These are phyloP conservation scores for Coemansia sp. DNA, from an alignment of 192 early-diverging fungal species.

Conservation along the genomic window DNA sequence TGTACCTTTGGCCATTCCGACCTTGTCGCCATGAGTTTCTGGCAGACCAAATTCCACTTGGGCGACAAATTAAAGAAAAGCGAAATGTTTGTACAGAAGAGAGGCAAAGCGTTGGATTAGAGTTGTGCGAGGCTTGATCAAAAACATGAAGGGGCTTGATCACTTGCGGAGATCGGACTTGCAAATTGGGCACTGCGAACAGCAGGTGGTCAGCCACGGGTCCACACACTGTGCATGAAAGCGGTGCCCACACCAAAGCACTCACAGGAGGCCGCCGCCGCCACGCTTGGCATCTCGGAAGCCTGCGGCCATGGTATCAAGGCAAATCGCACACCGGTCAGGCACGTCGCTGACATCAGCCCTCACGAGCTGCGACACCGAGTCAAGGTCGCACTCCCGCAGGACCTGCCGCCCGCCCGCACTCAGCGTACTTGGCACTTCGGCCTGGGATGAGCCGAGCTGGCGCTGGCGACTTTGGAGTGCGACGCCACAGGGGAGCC, in stretches of 20 bases:
- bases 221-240: conserved; percentile 51
- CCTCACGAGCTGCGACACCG: conserved; percentile 15
- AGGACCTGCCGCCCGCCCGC: neutral
- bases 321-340: conserved; percentile 32
- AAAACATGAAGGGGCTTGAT: neutral
- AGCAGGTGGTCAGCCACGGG: conserved; percentile 41
- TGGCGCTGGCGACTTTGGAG: neutral
- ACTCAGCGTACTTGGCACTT: neutral
- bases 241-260: conserved; percentile 32
- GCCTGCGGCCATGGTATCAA: conserved; percentile 9
- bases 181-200: conserved; percentile 44
- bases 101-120: neutral
- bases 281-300: neutral
- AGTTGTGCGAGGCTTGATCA: no score
- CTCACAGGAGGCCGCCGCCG: conserved; percentile 9
- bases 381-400: conserved; percentile 1
- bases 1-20: conserved; percentile 26
- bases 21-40: neutral
- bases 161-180: conserved; percentile 15
- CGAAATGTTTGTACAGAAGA: neutral
- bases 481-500: neutral
- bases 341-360: neutral
- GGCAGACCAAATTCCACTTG: neutral
- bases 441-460: neutral
- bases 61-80: neutral